Evolutionary conservation across 768 basidiomycete genomes (phyloP).

Genomic region (Piloderma croceum): DNA sequence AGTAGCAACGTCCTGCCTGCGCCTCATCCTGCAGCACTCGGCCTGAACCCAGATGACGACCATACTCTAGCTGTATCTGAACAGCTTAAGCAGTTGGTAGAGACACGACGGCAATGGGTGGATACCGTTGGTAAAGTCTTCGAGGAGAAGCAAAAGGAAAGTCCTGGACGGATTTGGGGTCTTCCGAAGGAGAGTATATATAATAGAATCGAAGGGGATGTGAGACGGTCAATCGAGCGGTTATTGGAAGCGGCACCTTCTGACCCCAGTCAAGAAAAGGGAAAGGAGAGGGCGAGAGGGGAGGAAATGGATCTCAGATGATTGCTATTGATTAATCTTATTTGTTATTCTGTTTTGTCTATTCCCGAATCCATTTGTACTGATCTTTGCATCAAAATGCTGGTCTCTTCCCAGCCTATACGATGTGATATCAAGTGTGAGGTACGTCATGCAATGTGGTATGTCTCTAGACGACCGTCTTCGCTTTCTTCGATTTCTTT

Average conservation of each 20-base stretch:
- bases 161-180: conserved; percentile 71
- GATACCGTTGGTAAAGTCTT: conserved; percentile 71
- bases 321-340: conserved; percentile 22
- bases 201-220: conserved; percentile 66
- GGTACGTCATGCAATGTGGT: conserved; percentile 2
- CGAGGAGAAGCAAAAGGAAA: conserved; percentile 60
- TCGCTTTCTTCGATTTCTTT: conserved; percentile 48
- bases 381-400: too few relatives aligned
- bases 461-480: conserved; percentile 18
- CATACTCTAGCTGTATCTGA: conserved; percentile 58
- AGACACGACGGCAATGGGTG: conserved; percentile 75
- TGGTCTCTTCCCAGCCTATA: too few relatives aligned
- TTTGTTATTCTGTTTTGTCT: conserved; percentile 20
- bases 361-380: conserved; percentile 15
- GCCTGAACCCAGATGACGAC: conserved; percentile 64
- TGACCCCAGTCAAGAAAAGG: conserved; percentile 30
- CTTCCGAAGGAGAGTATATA: conserved; percentile 73
- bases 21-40: conserved; percentile 67
- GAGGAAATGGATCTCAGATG: conserved; percentile 71
- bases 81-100: conserved; percentile 64
- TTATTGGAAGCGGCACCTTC: conserved; percentile 13
- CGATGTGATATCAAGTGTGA: too few relatives aligned
- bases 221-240: conserved; percentile 32
- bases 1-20: conserved; percentile 37
- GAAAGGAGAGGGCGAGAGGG: conserved; percentile 44